Base-by-base conservation (phyloP, 2,329 filamentous ascomycete genomes). In the Plenodomus biglobosus region DNA sequence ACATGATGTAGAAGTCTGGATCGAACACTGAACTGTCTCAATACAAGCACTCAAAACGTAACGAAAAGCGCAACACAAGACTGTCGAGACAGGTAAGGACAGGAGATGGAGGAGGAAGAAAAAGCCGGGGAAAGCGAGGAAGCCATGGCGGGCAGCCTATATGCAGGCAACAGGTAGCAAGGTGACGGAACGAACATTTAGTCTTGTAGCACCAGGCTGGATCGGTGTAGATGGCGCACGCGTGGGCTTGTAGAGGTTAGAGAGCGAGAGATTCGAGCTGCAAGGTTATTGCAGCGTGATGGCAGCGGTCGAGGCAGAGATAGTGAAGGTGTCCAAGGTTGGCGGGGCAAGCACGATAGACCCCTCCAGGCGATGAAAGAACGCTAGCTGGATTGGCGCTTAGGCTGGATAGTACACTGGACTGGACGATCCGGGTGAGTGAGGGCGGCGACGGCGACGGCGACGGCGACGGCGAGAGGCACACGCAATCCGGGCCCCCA, bases 1-100 rank as follows among this genome's bases (percentile, higher is more conserved):
- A 86, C 92, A 96, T 96, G 56, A 65, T 78, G 73, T 47, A 39
- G 48, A 52, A 44, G 52, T 48, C 59, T 62, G 56, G 57, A 55
- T 58, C 56, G 59, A 65, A 59, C 65, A 67, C 68, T 72, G 64
- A 62, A 69, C 62, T 58, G 67, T 70, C 69, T 72, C 66, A 72
- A 72, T 69, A 67, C 60, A 60, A 58, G 55, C 64, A 68, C 68
- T 70, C 61, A 55, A 51, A 55, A 51, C 54, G 56, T 45, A 57
- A 55, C 44, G 53, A 50, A 51, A 57, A 36, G 45, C 57, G 55
- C 61, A 55, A 64, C 59, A 70, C 60, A 66, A 58, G 21, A 55
- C 49, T 43, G 53, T 63, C 59, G 55, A 49, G 46, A 64, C 57
- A 57, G 40, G 56, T 45, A 50, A 48, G 47, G 47, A 55, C 48